Base-by-base conservation (phyloP, 352 stramenopile genomes). In the Phytophthora fragariae region DNA sequence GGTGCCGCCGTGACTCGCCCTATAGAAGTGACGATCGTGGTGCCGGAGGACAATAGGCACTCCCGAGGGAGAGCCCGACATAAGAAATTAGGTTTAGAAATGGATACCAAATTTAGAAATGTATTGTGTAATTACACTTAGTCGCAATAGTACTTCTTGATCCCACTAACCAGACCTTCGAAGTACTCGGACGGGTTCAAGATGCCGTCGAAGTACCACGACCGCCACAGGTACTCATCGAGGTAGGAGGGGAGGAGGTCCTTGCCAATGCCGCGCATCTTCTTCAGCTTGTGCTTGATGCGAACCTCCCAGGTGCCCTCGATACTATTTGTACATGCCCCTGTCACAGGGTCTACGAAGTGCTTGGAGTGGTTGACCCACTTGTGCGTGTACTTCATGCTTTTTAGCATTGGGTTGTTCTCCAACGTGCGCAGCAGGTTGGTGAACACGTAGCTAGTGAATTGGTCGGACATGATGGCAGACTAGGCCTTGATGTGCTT, bases 291-390 rank as follows among this genome's bases (percentile, higher is more conserved):
- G 37, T 46, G 37, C 37, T 46, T 46, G 37, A 46, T 9, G 14
- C 37, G 37, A 6, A 46, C 37, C 3, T 46, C 37, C 37, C 37
- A 46, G 7, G 37, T 46, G 37, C 37, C 37, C 37, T 46, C 37
- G 37, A 46, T 46, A 21, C 19, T 21, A 5, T 46, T 46, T 6
- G 37, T 46, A 9, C 37, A 46, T 9, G 37, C 31, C 2, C 56
- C 56, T 2, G 35, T 61, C 2, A 17, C 33, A 4, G 55, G 55
- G 35, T 62, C 56, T 7, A 62, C 56, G 19, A 55, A 64, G 57
- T 44, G 27, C 57, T 64, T 44, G 2, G n/a, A 29, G 15, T 62
- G 54, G 19, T 53, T 62, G 1, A 62, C 56, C 56, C 56, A 54
- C 9, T 37, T 9, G 11, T 53, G 56, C 2, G n/a, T 64, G 21